These are phyloP conservation scores for Cryptococcus sp. DNA, from an alignment of 1,284 basidiomycete species.

Conservation along the genomic window DNA sequence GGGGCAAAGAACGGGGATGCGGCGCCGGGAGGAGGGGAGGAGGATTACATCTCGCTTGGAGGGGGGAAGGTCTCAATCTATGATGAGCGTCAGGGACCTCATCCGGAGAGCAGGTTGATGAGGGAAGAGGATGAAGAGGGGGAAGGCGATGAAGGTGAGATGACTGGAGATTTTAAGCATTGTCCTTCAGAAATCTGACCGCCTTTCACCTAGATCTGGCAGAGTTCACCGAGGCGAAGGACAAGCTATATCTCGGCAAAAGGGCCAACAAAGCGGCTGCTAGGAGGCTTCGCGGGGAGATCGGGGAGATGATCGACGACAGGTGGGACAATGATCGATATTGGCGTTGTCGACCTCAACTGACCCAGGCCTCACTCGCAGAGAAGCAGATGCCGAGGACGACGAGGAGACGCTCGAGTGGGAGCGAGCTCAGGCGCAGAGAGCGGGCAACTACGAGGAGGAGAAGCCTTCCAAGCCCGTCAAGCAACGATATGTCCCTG, in stretches of 20 bases:
- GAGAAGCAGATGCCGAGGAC: slow-evolving; percentile 67
- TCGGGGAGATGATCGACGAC: slow-evolving; percentile 83
- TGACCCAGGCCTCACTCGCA: slow-evolving; percentile 37
- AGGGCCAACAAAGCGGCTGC: slow-evolving; percentile 75
- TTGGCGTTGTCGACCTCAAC: neutral
- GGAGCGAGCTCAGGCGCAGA: slow-evolving; percentile 80
- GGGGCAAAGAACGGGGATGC: slow-evolving; percentile 45
- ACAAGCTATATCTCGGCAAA: slow-evolving; percentile 79
- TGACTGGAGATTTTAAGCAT: neutral
- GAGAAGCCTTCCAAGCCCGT: slow-evolving; percentile 18
- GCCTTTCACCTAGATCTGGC: slow-evolving; percentile 63
- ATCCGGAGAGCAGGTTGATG: slow-evolving; percentile 80
- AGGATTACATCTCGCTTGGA: slow-evolving; percentile 81
- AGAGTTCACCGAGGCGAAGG: slow-evolving; percentile 83
- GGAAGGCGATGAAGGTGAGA: slow-evolving; percentile 83
- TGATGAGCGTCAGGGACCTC: slow-evolving; percentile 59
- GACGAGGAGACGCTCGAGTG: slow-evolving; percentile 82
- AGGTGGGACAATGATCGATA: slow-evolving; percentile 56
- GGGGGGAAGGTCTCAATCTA: slow-evolving; percentile 49
- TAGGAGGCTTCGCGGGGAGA: slow-evolving; percentile 64
- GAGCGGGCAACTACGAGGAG: slow-evolving; percentile 56
- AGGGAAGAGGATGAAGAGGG: slow-evolving; percentile 90
- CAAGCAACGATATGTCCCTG: slow-evolving; percentile 62
- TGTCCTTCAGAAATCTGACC: neutral
- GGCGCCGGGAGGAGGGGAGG: slow-evolving; percentile 56